Evolutionary conservation across 2,329 filamentous ascomycete genomes (phyloP), one percentile per base, ranked within the genome.

Genomic region (Zopfia rhizophila): DNA sequence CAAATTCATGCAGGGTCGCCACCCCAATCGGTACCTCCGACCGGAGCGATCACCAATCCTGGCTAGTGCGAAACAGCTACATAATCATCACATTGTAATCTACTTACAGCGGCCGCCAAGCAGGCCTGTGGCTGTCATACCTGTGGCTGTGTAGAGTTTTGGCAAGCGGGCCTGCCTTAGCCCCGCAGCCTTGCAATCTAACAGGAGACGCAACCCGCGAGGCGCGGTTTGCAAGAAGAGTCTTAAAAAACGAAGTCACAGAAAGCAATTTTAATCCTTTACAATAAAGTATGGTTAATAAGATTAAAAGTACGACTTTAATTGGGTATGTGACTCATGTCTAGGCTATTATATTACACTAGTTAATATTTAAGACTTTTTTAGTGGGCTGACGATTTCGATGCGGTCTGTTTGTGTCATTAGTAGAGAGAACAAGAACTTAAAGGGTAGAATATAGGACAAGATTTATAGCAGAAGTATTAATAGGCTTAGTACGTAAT

Each of bases 161-260:
- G 31, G 17, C 31, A 31, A 31, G 29, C 29, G 8, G 13, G n/a
- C n/a, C n/a, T n/a, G n/a, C n/a, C n/a, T n/a, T n/a, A n/a, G 29
- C 14, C 29, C 29, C 29, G 29, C 29, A 31, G 29, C 29, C 29
- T 31, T 31, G 29, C 29, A 14, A 31, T 31, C 29, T 14, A 31
- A 37, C 33, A 37, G 33, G 33, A 37, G 33, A 37, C 33, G 33
- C 33, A 37, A 37, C 17, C 33, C 33, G n/a, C n/a, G n/a, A n/a
- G 33, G 25, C 24, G 37, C 37, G 24, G 37, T 39, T 39, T 39
- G 37, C 37, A 39, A 39, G 37, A 39, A 39, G 14, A 19, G 37
- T 27, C 37, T 39, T 39, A 27, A 39, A 27, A 27, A 39, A 39
- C 37, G 37, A 39, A 39, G 37, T 29, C 37, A 28, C 37, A 39